These are phyloP conservation scores for Hypoxylon rickii DNA, from an alignment of 495 filamentous ascomycete species.

Conservation along the genomic window DNA sequence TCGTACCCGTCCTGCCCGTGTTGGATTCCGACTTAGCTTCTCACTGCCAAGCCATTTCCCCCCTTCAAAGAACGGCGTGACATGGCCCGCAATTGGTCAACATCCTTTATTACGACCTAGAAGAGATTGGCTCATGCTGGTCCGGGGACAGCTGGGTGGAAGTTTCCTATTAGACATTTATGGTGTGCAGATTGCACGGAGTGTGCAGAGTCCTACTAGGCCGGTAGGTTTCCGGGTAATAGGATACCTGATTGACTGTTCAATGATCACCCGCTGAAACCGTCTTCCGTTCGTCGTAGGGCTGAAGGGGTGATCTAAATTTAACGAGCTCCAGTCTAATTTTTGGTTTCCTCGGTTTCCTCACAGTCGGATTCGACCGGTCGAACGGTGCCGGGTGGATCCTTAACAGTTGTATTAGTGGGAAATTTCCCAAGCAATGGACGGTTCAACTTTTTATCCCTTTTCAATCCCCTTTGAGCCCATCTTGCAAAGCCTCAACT, in stretches of 20 bases:
- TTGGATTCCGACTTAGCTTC: constrained; percentile 6
- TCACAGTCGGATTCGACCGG: constrained; percentile 19
- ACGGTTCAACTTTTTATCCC: background rate
- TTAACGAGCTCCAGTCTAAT: constrained; percentile 21
- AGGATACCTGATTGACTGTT: too few species aligned
- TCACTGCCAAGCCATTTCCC: constrained; percentile 16
- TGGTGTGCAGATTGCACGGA: background rate
- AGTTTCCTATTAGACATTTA: background rate
- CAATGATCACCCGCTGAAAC: too few species aligned
- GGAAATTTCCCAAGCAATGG: background rate
- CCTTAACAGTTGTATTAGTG: background rate
- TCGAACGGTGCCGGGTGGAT: constrained; percentile 9
- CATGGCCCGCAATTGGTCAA: constrained; percentile 1
- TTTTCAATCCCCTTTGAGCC: constrained; percentile 5
- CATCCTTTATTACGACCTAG: background rate
- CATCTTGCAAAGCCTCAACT: background rate
- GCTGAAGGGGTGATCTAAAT: constrained; percentile 30
- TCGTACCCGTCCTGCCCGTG: constrained; percentile 7
- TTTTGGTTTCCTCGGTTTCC: constrained; percentile 9
- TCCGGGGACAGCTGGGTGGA: background rate
- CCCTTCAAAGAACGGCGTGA: background rate
- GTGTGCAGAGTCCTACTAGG: too few species aligned
- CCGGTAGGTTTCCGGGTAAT: too few species aligned
- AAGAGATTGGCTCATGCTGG: background rate
- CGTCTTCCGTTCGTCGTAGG: constrained; percentile 10